Conservation (phyloP, 176 grass and related monocot genomes). For the Echinochloa phyllopogon region DNA sequence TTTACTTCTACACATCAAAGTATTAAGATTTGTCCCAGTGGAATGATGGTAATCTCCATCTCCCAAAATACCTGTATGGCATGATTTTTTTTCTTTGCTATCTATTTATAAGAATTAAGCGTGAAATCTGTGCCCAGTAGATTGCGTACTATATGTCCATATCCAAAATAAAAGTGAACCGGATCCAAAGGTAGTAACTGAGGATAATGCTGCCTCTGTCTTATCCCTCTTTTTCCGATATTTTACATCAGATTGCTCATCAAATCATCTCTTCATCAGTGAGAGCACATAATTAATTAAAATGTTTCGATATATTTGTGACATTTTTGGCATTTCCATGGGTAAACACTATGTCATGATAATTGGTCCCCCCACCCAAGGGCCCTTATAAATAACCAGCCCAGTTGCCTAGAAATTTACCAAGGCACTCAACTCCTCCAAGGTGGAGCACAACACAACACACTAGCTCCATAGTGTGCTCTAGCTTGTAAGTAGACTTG, state of each 20-base stretch:
- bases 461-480: slow-evolving; percentile 39
- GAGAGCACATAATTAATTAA: background rate
- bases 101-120: background rate
- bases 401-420: slow-evolving; percentile 52
- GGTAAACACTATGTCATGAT: slow-evolving; percentile 13
- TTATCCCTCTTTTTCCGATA: background rate
- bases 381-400: slow-evolving; percentile 76
- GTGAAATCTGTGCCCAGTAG: background rate
- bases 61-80: background rate
- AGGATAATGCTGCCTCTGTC: slow-evolving; percentile 29
- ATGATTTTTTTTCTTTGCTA: background rate
- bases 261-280: background rate
- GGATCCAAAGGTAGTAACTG: background rate
- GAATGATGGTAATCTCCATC: background rate
- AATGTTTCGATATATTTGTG: slow-evolving; percentile 8
- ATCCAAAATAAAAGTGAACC: slow-evolving; percentile 20
- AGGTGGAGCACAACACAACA: slow-evolving; percentile 35
- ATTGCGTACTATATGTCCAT: background rate
- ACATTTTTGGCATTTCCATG: background rate
- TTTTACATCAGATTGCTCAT: slow-evolving; percentile 23
- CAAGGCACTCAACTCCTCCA: slow-evolving; percentile 31
- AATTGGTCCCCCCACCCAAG: slow-evolving; percentile 13
- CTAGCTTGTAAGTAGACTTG: slow-evolving; percentile 31
- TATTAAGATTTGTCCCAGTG: background rate
- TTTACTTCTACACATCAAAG: background rate